phyloP scores from a whole-genome alignment of 192 early-diverging fungal genomes.

The Mortierella hygrophila region DNA sequence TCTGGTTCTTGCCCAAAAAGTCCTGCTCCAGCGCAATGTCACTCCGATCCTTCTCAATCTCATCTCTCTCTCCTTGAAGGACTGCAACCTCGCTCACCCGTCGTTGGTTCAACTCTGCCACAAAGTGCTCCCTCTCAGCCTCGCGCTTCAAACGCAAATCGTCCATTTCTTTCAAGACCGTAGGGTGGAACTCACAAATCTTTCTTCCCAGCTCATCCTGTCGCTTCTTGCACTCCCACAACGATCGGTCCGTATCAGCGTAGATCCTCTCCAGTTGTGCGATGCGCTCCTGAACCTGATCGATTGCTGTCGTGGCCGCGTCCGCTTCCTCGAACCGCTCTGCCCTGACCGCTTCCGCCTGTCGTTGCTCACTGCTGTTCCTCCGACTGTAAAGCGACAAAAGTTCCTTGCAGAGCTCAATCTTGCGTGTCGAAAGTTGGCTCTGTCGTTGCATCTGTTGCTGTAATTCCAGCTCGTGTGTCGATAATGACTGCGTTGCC shows the following conservation, averaged over 20 bases:
- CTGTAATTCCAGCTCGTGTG: constrained; percentile 32
- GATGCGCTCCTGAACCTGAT: constrained; percentile 23
- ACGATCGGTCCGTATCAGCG: constrained; percentile 11
- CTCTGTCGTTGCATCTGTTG: constrained; percentile 27
- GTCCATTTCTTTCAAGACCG: constrained; percentile 27
- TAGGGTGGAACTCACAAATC: constrained; percentile 25
- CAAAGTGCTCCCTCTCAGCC: constrained; percentile 12
- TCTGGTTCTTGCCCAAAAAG: constrained; percentile 34
- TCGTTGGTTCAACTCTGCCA: background rate
- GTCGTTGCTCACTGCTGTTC: constrained; percentile 23
- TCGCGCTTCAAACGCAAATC: constrained; percentile 19
- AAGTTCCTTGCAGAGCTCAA: constrained; percentile 27
- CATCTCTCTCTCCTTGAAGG: constrained; percentile 17
- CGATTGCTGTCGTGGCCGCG: constrained; percentile 10
- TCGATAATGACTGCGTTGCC: constrained; percentile 19
- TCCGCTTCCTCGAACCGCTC: constrained; percentile 45
- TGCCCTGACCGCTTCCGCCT: constrained; percentile 20
- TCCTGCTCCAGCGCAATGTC: constrained; percentile 29
- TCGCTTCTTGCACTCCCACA: constrained; percentile 39
- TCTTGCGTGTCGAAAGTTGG: constrained; percentile 32
- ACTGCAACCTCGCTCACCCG: constrained; percentile 5
- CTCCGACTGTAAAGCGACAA: constrained; percentile 31
- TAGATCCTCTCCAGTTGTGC: constrained; percentile 23
- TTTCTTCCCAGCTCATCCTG: constrained; percentile 39
- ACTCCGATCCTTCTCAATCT: constrained; percentile 26